Conservation (phyloP, 768 basidiomycete genomes). For the Flagelloscypha sp. region DNA sequence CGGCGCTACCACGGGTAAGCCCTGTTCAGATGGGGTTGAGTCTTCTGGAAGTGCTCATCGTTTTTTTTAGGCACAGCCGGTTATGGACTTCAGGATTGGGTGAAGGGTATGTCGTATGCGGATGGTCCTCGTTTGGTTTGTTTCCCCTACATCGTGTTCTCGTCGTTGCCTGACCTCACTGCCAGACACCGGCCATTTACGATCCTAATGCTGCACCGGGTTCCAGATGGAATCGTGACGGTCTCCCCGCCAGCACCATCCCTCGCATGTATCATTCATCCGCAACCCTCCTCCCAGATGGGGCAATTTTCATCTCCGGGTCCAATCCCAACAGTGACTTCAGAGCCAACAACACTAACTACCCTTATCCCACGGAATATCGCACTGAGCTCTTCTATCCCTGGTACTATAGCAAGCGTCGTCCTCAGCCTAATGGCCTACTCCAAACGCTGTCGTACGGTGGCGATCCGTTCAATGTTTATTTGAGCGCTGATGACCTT, state of each 20-base stretch:
- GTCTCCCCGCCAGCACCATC: constrained; percentile 49
- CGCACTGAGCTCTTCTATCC: constrained; percentile 76
- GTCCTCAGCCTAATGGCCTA: constrained; percentile 54
- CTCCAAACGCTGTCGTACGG: constrained; percentile 63
- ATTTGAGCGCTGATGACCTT: constrained; percentile 46
- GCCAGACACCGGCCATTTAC: constrained; percentile 53
- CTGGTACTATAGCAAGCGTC: constrained; percentile 51
- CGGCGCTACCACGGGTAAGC: constrained; percentile 58
- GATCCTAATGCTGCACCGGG: constrained; percentile 56
- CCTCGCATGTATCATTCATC: constrained; percentile 78
- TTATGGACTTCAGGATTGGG: constrained; percentile 50
- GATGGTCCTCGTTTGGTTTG: constrained; percentile 49
- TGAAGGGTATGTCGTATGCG: constrained; percentile 58
- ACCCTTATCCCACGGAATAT: constrained; percentile 67
- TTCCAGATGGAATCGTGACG: constrained; percentile 57
- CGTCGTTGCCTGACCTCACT: constrained; percentile 43
- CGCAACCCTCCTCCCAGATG: constrained; percentile 62
- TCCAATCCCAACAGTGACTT: constrained; percentile 77
- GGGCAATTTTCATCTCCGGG: constrained; percentile 67
- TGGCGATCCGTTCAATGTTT: constrained; percentile 63
- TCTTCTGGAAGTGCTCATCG: not conserved
- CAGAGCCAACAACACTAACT: constrained; percentile 39
- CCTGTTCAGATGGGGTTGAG: constrained; percentile 35
- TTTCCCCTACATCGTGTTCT: constrained; percentile 31
- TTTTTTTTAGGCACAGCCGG: constrained; percentile 55